Conservation (phyloP, 192 early-diverging fungal species). For the Backusella westeae region DNA sequence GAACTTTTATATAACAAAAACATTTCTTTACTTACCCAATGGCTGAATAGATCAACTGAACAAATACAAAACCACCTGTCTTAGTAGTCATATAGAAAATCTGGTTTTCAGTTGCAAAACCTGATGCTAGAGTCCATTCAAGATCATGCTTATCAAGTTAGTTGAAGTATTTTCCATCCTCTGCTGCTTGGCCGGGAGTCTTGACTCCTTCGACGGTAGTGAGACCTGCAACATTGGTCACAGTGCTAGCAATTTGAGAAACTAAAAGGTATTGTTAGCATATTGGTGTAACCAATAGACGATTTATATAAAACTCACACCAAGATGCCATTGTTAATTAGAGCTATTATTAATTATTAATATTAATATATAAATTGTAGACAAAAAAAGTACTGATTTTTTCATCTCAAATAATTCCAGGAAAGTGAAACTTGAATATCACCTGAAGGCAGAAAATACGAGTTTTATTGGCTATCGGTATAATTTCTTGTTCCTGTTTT, state of each 20-base stretch:
- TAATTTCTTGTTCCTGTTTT: not conserved
- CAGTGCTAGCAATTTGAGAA: constrained; percentile 29
- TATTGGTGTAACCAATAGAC: not conserved
- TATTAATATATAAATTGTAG: not conserved
- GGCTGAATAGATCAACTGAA: constrained; percentile 91
- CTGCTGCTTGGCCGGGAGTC: constrained; percentile 26
- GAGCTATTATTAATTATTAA: not conserved
- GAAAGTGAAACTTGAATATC: not conserved
- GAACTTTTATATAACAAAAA: not conserved
- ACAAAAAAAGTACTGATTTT: not conserved
- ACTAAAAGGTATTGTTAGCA: constrained; percentile 7
- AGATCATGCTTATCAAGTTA: constrained; percentile 59
- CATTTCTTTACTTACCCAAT: constrained; percentile 49
- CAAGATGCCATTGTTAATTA: constrained; percentile 15
- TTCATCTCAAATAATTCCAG: not conserved
- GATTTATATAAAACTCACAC: not conserved
- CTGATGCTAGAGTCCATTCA: constrained; percentile 62
- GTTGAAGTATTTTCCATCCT: constrained; percentile 38
- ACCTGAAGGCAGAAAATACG: not conserved
- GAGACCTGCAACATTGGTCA: constrained; percentile 21
- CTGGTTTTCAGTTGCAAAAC: constrained; percentile 83
- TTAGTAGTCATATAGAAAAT: constrained; percentile 80
- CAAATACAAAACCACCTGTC: constrained; percentile 72
- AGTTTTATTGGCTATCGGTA: not conserved
- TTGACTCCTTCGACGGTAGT: constrained; percentile 23